Evolutionary conservation across 371 early-diverging fungal genomes (phyloP).

Genomic region (Mucor mucedo): DNA sequence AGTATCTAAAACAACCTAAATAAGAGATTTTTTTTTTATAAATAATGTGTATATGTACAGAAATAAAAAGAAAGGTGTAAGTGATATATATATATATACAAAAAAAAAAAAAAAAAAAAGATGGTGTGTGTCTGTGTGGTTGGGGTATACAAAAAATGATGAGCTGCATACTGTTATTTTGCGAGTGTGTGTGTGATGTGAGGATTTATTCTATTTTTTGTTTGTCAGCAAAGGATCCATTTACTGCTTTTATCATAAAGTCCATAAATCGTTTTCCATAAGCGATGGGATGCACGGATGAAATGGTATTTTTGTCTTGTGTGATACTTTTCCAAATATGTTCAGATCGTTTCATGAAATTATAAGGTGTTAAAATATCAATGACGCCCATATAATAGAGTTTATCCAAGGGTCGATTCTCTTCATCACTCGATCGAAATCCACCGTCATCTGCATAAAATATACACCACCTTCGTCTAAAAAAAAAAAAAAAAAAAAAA

Average conservation of each 20-base stretch:
- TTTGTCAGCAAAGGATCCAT: constrained; percentile 9
- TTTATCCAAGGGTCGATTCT: constrained; percentile 65
- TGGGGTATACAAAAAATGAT: background rate
- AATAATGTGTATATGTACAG: background rate
- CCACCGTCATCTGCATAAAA: constrained; percentile 93
- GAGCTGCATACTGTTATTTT: background rate
- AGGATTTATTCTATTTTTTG: background rate
- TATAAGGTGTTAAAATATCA: constrained; percentile 94
- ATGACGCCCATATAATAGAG: constrained; percentile 94
- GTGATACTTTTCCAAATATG: constrained; percentile 82
- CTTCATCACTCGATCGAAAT: constrained; percentile 73
- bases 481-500: background rate
- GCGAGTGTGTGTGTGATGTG: no score
- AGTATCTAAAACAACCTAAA: no score
- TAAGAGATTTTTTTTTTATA: background rate
- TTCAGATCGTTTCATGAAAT: constrained; percentile 80
- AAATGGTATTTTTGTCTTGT: constrained; percentile 76
- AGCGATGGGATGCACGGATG: constrained; percentile 83
- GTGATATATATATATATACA: constrained; percentile 4
- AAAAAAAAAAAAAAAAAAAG: no score
- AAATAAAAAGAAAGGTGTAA: no score
- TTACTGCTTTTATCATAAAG: constrained; percentile 69
- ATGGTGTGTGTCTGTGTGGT: background rate
- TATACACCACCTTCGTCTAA: constrained; percentile 64
- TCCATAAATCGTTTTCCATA: constrained; percentile 88